Evolutionary conservation across 2,329 filamentous ascomycete genomes (phyloP).

Genomic region (Verticillium isaacii): DNA sequence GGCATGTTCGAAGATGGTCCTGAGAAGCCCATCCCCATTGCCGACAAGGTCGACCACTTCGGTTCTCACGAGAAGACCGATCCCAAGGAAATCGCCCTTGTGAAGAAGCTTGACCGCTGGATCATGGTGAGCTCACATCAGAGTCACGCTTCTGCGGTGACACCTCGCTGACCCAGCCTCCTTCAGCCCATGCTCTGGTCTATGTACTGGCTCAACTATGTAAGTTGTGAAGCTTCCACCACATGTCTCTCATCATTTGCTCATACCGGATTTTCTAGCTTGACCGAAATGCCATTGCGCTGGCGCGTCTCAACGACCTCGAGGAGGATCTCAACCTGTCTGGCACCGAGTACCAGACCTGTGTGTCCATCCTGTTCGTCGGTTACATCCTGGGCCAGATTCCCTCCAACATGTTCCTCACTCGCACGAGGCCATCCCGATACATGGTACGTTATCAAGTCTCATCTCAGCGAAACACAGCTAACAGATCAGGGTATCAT

Average conservation of each 20-base stretch:
- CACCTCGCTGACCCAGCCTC: neutral
- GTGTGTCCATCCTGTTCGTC: slow-evolving; percentile 28
- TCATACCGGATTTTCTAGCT: neutral
- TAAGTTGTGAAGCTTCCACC: slow-evolving; percentile 5
- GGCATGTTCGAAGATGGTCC: slow-evolving; percentile 12
- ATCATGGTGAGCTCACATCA: slow-evolving; percentile 24
- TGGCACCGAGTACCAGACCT: slow-evolving; percentile 24
- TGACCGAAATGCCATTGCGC: slow-evolving; percentile 13
- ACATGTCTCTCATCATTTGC: too few relatives aligned
- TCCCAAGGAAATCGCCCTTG: slow-evolving; percentile 33
- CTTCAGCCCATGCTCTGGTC: slow-evolving; percentile 14
- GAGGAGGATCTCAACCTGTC: slow-evolving; percentile 16
- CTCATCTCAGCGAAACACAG: neutral
- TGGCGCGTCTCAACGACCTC: slow-evolving; percentile 16
- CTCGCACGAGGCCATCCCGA: slow-evolving; percentile 10
- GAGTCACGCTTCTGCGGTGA: neutral
- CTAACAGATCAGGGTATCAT: slow-evolving; percentile 5
- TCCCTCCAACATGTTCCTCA: slow-evolving; percentile 14
- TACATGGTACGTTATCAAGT: slow-evolving; percentile 8
- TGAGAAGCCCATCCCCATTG: slow-evolving; percentile 13
- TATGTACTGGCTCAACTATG: slow-evolving; percentile 14
- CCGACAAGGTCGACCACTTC: slow-evolving; percentile 26
- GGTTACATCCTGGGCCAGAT: slow-evolving; percentile 17
- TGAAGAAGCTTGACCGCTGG: slow-evolving; percentile 32
- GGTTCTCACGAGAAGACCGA: slow-evolving; percentile 34